Conservation (phyloP, 2,329 filamentous ascomycete species). For the Rhinocladiella similis region DNA sequence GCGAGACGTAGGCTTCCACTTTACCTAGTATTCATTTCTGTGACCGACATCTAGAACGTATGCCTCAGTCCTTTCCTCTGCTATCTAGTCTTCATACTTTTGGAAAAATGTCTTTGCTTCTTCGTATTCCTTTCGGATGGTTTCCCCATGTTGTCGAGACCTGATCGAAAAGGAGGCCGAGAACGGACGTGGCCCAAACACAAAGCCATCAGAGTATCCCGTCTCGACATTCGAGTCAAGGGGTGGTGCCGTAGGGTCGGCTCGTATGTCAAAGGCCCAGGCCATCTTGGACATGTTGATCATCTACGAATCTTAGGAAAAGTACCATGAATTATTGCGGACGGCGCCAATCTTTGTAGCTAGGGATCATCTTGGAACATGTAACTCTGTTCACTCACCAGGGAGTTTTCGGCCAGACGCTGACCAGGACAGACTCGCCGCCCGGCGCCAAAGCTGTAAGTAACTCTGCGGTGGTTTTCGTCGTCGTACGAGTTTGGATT, state of each 20-base stretch:
- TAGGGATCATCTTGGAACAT: not conserved
- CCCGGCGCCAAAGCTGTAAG: conserved; percentile 31
- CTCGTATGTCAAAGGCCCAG: conserved; percentile 18
- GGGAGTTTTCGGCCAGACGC: conserved; percentile 14
- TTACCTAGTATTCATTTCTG: no score
- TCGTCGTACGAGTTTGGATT: not conserved
- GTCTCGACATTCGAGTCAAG: conserved; percentile 45
- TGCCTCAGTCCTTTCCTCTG: not conserved
- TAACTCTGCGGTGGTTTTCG: conserved; percentile 20
- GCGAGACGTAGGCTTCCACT: no score
- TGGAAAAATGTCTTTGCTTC: conserved; percentile 9
- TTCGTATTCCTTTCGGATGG: conserved; percentile 11
- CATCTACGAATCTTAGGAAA: conserved; percentile 2
- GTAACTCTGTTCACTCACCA: conserved; percentile 4
- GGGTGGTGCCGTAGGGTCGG: conserved; percentile 28
- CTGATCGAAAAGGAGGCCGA: conserved; percentile 7
- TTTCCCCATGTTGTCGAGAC: conserved; percentile 9
- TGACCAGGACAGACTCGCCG: conserved; percentile 19
- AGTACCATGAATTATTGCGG: no score
- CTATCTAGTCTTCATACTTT: conserved; percentile 7
- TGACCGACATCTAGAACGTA: no score
- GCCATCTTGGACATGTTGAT: conserved; percentile 18
- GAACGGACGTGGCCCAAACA: conserved; percentile 22
- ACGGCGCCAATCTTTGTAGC: no score
- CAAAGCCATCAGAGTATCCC: conserved; percentile 34